These are phyloP conservation scores for Aspergillus bridgeri DNA, from an alignment of 495 filamentous ascomycete genomes.

Conservation along the genomic window DNA sequence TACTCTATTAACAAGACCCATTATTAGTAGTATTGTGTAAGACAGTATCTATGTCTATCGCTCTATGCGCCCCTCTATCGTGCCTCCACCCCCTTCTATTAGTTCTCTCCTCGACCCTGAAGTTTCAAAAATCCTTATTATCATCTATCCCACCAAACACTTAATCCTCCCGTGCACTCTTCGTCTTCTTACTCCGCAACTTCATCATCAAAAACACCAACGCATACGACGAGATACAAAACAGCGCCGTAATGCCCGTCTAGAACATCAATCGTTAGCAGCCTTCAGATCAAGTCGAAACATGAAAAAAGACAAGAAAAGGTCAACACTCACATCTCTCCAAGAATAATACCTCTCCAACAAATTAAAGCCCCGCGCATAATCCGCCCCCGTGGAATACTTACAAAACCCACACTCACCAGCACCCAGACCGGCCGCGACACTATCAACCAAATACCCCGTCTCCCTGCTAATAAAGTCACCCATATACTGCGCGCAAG, in stretches of 20 bases:
- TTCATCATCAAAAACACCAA: constrained; percentile 45
- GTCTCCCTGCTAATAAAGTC: constrained; percentile 47
- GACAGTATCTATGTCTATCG: neutral
- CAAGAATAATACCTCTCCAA: constrained; percentile 39
- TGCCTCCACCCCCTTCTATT: too few relatives aligned
- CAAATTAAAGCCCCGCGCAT: constrained; percentile 39
- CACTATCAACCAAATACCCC: constrained; percentile 60
- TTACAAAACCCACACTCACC: constrained; percentile 64
- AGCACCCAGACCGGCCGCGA: constrained; percentile 47
- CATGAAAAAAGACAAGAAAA: neutral
- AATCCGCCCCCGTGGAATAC: constrained; percentile 37
- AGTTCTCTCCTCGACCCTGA: too few relatives aligned
- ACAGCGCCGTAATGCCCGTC: constrained; percentile 42
- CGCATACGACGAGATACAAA: constrained; percentile 39
- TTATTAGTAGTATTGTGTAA: neutral
- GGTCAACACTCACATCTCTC: constrained; percentile 36
- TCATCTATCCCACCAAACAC: too few relatives aligned
- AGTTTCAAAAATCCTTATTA: too few relatives aligned
- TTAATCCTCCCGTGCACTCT: constrained; percentile 27
- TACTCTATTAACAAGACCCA: too few relatives aligned
- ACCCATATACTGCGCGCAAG: constrained; percentile 65
- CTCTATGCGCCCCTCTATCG: neutral
- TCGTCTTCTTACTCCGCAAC: constrained; percentile 42
- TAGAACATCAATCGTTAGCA: constrained; percentile 19
- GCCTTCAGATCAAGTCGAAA: neutral